Base-by-base conservation (phyloP, 1,284 basidiomycete species). In the Omphalotus olearius region DNA sequence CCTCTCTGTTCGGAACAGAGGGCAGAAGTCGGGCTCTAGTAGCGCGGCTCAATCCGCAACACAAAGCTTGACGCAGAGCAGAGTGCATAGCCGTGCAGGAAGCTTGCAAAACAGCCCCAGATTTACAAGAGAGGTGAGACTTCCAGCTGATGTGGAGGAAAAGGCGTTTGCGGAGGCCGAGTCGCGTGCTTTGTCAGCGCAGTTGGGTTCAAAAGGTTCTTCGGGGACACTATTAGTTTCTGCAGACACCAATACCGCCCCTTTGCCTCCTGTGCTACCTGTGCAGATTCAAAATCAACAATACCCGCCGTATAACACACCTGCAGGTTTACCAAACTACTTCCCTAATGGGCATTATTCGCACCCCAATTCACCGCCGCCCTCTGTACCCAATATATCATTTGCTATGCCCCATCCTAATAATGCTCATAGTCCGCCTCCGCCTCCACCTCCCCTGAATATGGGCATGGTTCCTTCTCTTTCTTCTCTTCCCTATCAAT, bases 81-180 rank as follows among this genome's bases (percentile, higher is more conserved):
- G 48, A 14, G 28, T 50, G 30, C 62, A 65, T 28, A 69, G 67
- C 53, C 61, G 65, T 41, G 56, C 66, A 11, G 60, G 53, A 26
- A 69, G 67, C 50, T 45, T 59, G 4, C 66, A 66, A 30, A 64
- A 61, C 5, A 69, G 69, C 43, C 68, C 69, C 4, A 53, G 58
- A 16, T 43, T 63, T 11, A 47, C 60, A 4, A 51, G 65, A 30
- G 63, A 60, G 3, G 57, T 61, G 47, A 57, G 59, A 6, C 53
- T 69, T 25, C 62, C 61, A 1, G 53, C 45, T 6, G 66, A 66
- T 23, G 60, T 33, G 13, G 30, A 33, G 30, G 30, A 33, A 13
- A 33, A 33, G 30, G 9, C 30, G 7, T 9, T 9, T 9, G 30
- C 7, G 9, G 30, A 33, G 13, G 7, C 9, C 7, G 30, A 33